A percentile compares a stretch with the other conserved stretches of the same genome.
Conservation (phyloP, 306 rosid genomes). For the Cercis canadensis region DNA sequence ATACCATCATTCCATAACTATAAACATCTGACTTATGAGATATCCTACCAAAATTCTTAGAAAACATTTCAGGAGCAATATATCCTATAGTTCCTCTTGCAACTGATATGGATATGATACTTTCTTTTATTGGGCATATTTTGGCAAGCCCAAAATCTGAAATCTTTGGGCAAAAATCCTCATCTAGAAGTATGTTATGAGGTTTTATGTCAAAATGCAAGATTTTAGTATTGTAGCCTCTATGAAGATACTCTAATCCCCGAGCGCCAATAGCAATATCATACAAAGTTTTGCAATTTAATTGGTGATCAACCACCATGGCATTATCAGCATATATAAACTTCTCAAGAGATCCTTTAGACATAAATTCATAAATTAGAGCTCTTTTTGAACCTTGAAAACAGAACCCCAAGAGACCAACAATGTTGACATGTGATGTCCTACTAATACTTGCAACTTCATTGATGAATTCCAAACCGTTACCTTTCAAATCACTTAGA, state of each 20-base stretch:
- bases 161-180: constrained; percentile 30
- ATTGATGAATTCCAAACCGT: constrained; percentile 45
- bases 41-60: constrained; percentile 18
- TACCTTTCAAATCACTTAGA: constrained; percentile 24
- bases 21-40: constrained; percentile 44
- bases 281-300: constrained; percentile 24
- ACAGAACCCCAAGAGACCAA: constrained; percentile 35
- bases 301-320: background rate
- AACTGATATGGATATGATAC: constrained; percentile 24
- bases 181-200: constrained; percentile 39
- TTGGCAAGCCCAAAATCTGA: constrained; percentile 50
- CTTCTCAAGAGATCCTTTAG: constrained; percentile 44
- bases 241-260: constrained; percentile 43
- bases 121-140: constrained; percentile 27
- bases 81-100: constrained; percentile 46
- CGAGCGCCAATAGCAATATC: constrained; percentile 35
- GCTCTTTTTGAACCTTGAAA: constrained; percentile 35
- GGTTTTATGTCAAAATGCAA: constrained; percentile 52
- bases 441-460: constrained; percentile 38
- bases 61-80: constrained; percentile 26
- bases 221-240: constrained; percentile 38
- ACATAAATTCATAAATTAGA: constrained; percentile 38
- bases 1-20: constrained; percentile 44
- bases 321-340: constrained; percentile 23
- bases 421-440: constrained; percentile 46